Conservation (phyloP, 176 grass and related monocot genomes). For the Elymus sibiricus region DNA sequence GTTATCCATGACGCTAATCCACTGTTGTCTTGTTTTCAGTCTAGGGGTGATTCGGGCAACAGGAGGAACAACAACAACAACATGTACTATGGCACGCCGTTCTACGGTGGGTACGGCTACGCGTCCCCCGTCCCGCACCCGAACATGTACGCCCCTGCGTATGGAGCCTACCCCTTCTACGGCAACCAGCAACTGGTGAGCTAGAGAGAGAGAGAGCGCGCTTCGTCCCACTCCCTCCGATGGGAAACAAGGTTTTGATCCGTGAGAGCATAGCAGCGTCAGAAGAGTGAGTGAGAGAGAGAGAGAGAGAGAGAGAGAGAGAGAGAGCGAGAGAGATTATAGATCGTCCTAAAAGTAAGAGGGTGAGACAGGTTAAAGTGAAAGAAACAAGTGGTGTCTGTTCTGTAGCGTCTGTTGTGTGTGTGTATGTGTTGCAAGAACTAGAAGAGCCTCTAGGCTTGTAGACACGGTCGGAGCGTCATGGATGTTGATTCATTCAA, state of each 20-base stretch:
- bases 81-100: conserved; percentile 57
- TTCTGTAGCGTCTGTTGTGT: conserved; percentile 18
- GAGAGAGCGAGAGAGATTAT: conserved; percentile 19
- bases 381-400: conserved; percentile 14
- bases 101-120: conserved; percentile 59
- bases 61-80: conserved; percentile 41
- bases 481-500: conserved; percentile 49
- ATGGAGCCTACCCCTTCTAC: conserved; percentile 57
- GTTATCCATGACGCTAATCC: background rate
- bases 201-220: conserved; percentile 30
- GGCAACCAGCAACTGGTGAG: conserved; percentile 70
- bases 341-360: conserved; percentile 34
- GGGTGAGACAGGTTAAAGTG: conserved; percentile 34
- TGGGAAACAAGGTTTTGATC: conserved; percentile 59
- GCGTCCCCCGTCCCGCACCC: conserved; percentile 47
- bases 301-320: background rate
- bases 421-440: conserved; percentile 25
- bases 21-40: conserved; percentile 36
- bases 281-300: background rate
- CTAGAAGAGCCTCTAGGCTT: conserved; percentile 24
- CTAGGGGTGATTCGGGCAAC: conserved; percentile 41
- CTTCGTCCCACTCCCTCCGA: conserved; percentile 17
- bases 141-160: conserved; percentile 52
- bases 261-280: conserved; percentile 42
- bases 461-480: conserved; percentile 31